Base-by-base conservation (phyloP, 768 basidiomycete species). In the Pleurotus sapidus region DNA sequence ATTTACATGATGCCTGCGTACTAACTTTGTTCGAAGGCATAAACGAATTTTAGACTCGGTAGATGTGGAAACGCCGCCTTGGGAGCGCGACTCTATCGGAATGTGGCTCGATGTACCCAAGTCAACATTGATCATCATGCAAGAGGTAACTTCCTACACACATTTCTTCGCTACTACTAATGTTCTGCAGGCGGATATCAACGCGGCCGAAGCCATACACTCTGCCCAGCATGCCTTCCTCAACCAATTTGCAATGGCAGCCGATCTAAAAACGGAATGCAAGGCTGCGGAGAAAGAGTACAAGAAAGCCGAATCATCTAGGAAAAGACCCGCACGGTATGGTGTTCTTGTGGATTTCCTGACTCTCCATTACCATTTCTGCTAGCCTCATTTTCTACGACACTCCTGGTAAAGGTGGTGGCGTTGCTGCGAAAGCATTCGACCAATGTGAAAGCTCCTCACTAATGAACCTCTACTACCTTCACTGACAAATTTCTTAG, bases 191-290 rank as follows among this genome's bases (percentile, higher is more conserved):
- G 42, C 86, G 60, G 73, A 71, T 4, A 78, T 92, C 42, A 82
- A 86, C 58, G 78, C 84, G 0, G 91, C 93, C 0, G 93, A 83
- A 49, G 89, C 87, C 0, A 92, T 95, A 48, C 93, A 96, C 65
- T 82, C 91, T 4, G 93, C 93, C 2, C 78, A 87, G 61, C 94
- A 96, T 66, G 91, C 91, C 0, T 79, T 94, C 63, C 71, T 95
- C 60, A 93, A 92, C 64, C 80, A 83, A 42, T 93, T 92, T 62
- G 74, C 83, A 4, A 72, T 94, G 60, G 79, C 82, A 0, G 74
- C 77, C 27, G 91, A 93, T 57, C 68, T 95, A 34, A 79, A 75
- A 58, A 94, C 93, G 2, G 94, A 95, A 66, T 95, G 94, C 73
- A 92, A 91, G 67, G 83, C 82, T 0, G 72, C 83, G 3, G 85